phyloP scores from a whole-genome alignment of 2,329 filamentous ascomycete genomes.

The Xylariaceae sp. region DNA sequence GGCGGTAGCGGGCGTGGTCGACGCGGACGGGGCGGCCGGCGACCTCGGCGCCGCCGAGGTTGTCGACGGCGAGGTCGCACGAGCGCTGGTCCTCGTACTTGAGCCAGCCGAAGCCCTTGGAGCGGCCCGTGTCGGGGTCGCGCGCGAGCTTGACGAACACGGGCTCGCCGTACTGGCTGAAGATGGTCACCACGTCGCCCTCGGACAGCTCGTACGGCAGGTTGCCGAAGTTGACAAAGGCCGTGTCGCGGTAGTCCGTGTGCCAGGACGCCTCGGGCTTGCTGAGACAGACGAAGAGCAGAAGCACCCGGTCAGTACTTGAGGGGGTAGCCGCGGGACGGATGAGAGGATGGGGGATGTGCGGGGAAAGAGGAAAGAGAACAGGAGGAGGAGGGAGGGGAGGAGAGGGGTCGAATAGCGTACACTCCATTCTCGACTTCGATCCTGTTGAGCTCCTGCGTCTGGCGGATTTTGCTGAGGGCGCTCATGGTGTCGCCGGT shows the following conservation, averaged over 20 bases:
- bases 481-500: constrained; percentile 79
- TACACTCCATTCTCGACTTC: constrained; percentile 85
- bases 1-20: constrained; percentile 89
- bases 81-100: constrained; percentile 98
- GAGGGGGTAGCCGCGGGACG: no score
- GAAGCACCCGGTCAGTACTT: no score
- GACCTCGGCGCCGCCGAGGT: constrained; percentile 79
- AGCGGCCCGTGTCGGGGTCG: constrained; percentile 95
- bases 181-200: constrained; percentile 92
- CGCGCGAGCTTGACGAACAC: constrained; percentile 86
- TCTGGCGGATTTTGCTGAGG: constrained; percentile 93
- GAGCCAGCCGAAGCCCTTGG: constrained; percentile 87
- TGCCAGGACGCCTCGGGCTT: constrained; percentile 89
- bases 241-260: constrained; percentile 93
- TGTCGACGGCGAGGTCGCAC: constrained; percentile 93
- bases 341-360: no score
- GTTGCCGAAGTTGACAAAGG: constrained; percentile 93
- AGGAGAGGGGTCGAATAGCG: constrained; percentile 26
- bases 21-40: constrained; percentile 75
- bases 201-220: constrained; percentile 88
- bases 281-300: no score
- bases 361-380: no score
- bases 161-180: constrained; percentile 94
- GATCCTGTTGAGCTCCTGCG: constrained; percentile 86
- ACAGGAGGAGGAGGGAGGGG: no score